phyloP scores from a whole-genome alignment of 192 early-diverging fungal genomes.

The Pilaira anomala region DNA sequence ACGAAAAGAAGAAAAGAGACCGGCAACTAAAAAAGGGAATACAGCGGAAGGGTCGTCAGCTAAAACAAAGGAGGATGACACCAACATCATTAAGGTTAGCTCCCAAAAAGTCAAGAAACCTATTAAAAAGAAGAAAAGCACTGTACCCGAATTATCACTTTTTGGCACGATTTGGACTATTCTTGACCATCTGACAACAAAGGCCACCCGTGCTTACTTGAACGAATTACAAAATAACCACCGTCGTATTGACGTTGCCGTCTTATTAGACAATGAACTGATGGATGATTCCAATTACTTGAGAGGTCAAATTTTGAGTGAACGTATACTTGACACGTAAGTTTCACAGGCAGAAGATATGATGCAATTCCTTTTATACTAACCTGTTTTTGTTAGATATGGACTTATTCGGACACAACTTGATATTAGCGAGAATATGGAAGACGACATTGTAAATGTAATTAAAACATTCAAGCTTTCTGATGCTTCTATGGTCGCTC shows the following conservation, averaged over 20 bases:
- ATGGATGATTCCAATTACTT: constrained; percentile 16
- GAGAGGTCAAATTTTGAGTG: constrained; percentile 39
- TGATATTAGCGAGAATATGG: constrained; percentile 19
- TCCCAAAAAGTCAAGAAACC: background rate
- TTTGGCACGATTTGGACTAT: constrained; percentile 46
- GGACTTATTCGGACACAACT: constrained; percentile 32
- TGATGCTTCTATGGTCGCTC: constrained; percentile 29
- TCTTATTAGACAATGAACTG: background rate
- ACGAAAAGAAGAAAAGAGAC: background rate
- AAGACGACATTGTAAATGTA: constrained; percentile 35
- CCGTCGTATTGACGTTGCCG: background rate
- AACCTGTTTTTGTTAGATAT: constrained; percentile 13
- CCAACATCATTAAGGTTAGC: background rate
- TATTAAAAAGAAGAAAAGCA: constrained; percentile 22
- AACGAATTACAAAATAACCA: background rate
- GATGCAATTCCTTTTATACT: constrained; percentile 1
- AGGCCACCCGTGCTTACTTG: constrained; percentile 28
- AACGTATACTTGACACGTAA: constrained; percentile 41
- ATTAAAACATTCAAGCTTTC: constrained; percentile 37
- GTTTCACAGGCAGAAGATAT: background rate
- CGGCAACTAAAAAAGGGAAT: background rate
- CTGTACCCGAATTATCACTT: constrained; percentile 32
- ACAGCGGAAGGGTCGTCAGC: background rate
- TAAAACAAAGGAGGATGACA: background rate
- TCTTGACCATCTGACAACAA: constrained; percentile 37